Percentiles rank a stretch among this genome's conserved stretches.
These are phyloP conservation scores for Amaranthus cruentus DNA, from an alignment of 148 eudicot species.

Conservation along the genomic window DNA sequence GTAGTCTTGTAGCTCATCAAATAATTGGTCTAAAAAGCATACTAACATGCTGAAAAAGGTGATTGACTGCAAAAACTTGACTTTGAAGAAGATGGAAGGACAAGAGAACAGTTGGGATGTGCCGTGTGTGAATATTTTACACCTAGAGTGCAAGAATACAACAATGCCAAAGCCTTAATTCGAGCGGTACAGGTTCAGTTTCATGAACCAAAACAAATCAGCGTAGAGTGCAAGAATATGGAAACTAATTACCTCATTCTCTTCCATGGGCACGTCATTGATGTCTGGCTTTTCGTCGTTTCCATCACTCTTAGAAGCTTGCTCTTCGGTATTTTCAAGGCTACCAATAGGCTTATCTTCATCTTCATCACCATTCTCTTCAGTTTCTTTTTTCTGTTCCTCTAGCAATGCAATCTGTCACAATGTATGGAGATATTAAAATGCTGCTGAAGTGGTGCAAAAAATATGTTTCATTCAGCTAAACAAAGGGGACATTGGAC, in stretches of 20 bases:
- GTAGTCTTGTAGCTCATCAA: no score
- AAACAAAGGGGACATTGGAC: no score
- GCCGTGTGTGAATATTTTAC: no score
- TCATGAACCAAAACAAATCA: not conserved
- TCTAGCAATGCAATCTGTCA: constrained; percentile 73
- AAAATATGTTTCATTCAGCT: not conserved
- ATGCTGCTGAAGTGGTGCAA: not conserved
- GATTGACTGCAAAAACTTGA: not conserved
- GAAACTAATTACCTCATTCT: constrained; percentile 43
- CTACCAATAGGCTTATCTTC: constrained; percentile 45
- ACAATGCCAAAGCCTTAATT: no score
- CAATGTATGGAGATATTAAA: not conserved
- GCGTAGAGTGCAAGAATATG: not conserved
- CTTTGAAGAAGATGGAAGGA: not conserved
- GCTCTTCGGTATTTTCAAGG: constrained; percentile 28
- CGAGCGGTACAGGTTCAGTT: not conserved
- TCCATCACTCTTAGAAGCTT: constrained; percentile 38
- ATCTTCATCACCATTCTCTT: constrained; percentile 58
- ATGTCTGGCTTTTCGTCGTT: constrained; percentile 69
- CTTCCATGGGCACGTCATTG: constrained; percentile 83
- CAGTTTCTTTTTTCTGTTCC: constrained; percentile 63
- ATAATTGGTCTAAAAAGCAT: no score
- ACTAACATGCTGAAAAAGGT: no score
- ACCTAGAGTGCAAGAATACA: no score
- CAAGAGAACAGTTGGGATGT: no score